Evolutionary conservation across 116 monocot species (phyloP).

Genomic region (Posidonia oceanica): DNA sequence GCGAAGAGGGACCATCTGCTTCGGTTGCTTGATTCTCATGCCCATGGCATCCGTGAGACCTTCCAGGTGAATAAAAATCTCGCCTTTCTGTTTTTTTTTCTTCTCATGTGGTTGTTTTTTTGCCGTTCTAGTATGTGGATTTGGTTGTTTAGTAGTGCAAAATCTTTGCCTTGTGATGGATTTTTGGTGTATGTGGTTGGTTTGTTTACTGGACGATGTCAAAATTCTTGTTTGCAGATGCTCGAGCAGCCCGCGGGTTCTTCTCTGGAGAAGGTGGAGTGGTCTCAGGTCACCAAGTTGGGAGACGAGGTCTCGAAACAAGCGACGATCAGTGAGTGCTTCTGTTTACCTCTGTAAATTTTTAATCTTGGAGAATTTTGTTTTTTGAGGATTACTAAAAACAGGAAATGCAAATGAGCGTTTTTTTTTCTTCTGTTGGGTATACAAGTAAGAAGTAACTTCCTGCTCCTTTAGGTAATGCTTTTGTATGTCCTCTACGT

Average conservation of each 20-base stretch:
- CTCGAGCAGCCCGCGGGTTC: constrained; percentile 36
- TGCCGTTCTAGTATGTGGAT: background rate
- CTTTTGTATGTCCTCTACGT: too few species aligned
- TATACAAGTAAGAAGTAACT: background rate
- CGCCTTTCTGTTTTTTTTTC: background rate
- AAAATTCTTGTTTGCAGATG: constrained; percentile 25
- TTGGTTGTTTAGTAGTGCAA: background rate
- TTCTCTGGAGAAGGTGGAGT: constrained; percentile 56
- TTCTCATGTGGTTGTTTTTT: background rate
- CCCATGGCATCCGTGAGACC: constrained; percentile 36
- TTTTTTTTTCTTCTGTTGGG: too few species aligned
- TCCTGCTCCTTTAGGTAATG: background rate
- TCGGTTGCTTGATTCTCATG: constrained; percentile 27
- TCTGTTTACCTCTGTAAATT: too few species aligned
- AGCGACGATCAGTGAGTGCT: constrained; percentile 52
- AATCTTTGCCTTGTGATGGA: background rate
- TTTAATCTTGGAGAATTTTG: background rate
- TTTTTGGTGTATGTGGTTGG: background rate
- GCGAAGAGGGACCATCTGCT: constrained; percentile 28
- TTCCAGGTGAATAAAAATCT: constrained; percentile 23
- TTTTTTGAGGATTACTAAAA: background rate
- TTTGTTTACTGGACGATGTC: background rate
- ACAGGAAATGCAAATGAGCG: too few species aligned
- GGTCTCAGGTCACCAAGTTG: constrained; percentile 60
- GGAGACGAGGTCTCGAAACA: constrained; percentile 71